phyloP scores from a whole-genome alignment of 2,329 filamentous ascomycete species.

The Monosporascus sp. region DNA sequence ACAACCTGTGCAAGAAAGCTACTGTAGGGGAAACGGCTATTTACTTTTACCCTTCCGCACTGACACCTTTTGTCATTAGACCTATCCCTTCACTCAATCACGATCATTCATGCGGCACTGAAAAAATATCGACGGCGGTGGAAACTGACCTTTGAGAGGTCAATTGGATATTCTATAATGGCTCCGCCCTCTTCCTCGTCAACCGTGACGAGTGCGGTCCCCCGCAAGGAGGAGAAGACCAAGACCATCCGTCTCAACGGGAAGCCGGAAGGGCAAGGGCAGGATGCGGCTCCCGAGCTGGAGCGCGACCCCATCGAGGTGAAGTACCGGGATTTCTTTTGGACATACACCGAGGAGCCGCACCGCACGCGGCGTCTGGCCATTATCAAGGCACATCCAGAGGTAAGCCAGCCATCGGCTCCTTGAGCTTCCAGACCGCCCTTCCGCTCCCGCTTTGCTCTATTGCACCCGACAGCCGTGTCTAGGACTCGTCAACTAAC shows the following conservation, averaged over 20 bases:
- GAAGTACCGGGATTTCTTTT: constrained; percentile 72
- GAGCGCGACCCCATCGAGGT: constrained; percentile 34
- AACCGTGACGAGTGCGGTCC: constrained; percentile 19
- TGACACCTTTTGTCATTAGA: neutral
- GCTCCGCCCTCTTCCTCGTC: constrained; percentile 20
- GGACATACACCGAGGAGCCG: constrained; percentile 98
- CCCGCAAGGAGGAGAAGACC: constrained; percentile 10
- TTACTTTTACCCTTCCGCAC: neutral
- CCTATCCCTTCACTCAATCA: neutral
- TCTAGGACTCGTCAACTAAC: too few species aligned
- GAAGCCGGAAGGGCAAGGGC: constrained; percentile 9
- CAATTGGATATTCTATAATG: constrained; percentile 11
- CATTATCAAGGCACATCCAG: constrained; percentile 97
- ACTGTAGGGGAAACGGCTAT: too few species aligned
- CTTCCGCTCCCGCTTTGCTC: constrained; percentile 7
- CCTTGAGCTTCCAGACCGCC: constrained; percentile 2
- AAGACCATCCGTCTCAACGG: constrained; percentile 20
- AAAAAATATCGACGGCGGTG: neutral
- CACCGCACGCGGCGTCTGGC: constrained; percentile 84
- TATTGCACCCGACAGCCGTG: constrained; percentile 2
- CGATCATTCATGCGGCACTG: neutral
- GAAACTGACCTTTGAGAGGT: neutral
- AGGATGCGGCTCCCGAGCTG: constrained; percentile 8
- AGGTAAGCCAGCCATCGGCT: constrained; percentile 48
- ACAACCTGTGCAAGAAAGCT: neutral